Base-by-base conservation (phyloP, 2,329 filamentous ascomycete species). In the Emericellopsis cladophorae region DNA sequence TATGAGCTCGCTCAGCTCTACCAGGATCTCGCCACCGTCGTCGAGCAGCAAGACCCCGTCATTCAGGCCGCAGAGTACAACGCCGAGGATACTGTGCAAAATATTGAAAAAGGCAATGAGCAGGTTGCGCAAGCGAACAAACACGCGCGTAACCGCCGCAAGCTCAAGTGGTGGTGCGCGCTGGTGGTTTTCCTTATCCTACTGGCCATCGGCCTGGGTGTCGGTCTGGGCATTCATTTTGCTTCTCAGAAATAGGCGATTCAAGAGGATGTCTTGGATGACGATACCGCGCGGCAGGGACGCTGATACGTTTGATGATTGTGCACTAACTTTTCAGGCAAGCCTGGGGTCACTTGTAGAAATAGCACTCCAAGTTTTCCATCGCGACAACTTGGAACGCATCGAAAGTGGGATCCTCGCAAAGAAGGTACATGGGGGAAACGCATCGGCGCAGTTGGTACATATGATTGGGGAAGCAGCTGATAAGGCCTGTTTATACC, bases 131-230 rank as follows among this genome's bases (percentile, higher is more conserved):
- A 76, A 54, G 84, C 79, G 44, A 84, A 81, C 49, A 68, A 74
- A 47, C 73, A 74, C 51, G 84, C 83, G 39, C 69, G 74, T 48
- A 71, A 76, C 50, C 72, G 75, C 50, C 74, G 83, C 52, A 84
- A 79, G 67, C 74, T 86, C 62, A 90, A 90, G 70, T 89, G 85
- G 84, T 87, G 76, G 73, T 85, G 81, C 55, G 65, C 84, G 45
- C 61, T 77, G 45, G 66, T 88, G 44, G 64, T 67, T 37, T 49
- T 76, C 18, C 64, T 80, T 55, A 75, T 79, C 56, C 58, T 76
- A 51, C 56, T 80, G 40, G 68, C 65, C 46, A 62, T 78, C 43
- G 68, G 62, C 8, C 55, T 76, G 29, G 73, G 67, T 41, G 68
- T 80, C 45, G 73, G 67, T 42, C 55, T 79, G 12, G 72, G 70